Evolutionary conservation across 179 eudicot genomes (phyloP).

Genomic region (Gypsophila paniculata): DNA sequence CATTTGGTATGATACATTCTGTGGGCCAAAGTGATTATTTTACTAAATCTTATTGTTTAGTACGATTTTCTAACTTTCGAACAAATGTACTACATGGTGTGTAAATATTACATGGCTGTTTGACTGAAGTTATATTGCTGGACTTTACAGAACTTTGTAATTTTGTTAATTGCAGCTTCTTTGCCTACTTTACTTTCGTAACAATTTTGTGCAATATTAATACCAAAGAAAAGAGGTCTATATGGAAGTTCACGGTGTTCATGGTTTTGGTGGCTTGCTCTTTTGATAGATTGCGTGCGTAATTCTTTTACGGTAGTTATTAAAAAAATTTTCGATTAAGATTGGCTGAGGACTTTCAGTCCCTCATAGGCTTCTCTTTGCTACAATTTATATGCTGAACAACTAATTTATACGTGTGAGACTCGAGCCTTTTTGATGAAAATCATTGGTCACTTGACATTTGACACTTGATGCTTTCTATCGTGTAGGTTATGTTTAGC

Average conservation of each 20-base stretch:
- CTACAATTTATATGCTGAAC: slow-evolving; percentile 4
- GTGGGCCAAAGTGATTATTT: background rate
- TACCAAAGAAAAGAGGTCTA: too few relatives aligned
- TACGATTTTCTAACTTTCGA: background rate
- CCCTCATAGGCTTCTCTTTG: background rate
- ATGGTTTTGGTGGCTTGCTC: background rate
- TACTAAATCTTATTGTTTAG: background rate
- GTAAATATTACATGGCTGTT: background rate
- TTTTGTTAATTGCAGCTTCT: background rate
- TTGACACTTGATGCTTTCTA: slow-evolving; percentile 5
- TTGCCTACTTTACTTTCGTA: background rate
- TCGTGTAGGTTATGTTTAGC: slow-evolving; percentile 68
- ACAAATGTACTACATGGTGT: background rate
- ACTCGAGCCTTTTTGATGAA: background rate
- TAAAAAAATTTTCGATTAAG: background rate
- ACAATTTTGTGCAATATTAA: too few relatives aligned
- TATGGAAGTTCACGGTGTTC: too few relatives aligned
- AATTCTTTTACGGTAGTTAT: background rate
- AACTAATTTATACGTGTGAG: background rate
- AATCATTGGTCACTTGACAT: background rate
- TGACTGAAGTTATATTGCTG: background rate
- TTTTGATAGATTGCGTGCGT: background rate
- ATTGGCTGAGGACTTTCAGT: background rate
- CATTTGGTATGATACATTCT: slow-evolving; percentile 1
- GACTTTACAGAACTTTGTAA: background rate